Conservation (phyloP, 176 grass and related monocot species). For the Bolboschoenus planiculmis region DNA sequence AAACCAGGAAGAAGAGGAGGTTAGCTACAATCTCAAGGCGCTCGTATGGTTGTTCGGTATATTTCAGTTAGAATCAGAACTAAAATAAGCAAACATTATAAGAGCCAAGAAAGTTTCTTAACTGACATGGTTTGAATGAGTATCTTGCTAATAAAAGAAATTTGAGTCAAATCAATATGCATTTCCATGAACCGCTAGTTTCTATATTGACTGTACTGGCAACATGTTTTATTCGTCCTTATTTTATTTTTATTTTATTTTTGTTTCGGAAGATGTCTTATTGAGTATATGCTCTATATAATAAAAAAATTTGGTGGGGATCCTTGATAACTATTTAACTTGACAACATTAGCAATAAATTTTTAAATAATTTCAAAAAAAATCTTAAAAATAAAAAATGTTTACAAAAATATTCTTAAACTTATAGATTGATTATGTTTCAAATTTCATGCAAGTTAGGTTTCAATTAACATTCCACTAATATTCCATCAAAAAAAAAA, state of each 20-base stretch:
- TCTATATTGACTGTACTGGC: background rate
- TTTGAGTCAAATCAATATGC: background rate
- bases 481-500: too few relatives aligned
- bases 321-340: too few relatives aligned
- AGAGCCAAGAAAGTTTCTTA: background rate
- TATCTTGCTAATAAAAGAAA: slow-evolving; percentile 23
- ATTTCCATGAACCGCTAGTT: background rate
- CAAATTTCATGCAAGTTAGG: too few relatives aligned
- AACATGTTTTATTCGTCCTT: background rate
- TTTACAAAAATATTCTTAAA: too few relatives aligned
- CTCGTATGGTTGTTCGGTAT: background rate
- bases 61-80: background rate
- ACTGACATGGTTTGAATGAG: slow-evolving; percentile 6
- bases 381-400: too few relatives aligned
- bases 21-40: background rate
- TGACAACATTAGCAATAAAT: too few relatives aligned
- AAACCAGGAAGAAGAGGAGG: background rate
- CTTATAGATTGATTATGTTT: too few relatives aligned
- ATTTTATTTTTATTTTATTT: too few relatives aligned
- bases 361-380: too few relatives aligned
- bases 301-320: too few relatives aligned
- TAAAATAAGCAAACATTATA: slow-evolving; percentile 7
- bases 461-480: too few relatives aligned
- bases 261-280: background rate
- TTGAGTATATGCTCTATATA: background rate